Evolutionary conservation across 1,284 basidiomycete species (phyloP), one percentile per base, ranked within the genome.

Genomic region (Coniferiporia weirii): DNA sequence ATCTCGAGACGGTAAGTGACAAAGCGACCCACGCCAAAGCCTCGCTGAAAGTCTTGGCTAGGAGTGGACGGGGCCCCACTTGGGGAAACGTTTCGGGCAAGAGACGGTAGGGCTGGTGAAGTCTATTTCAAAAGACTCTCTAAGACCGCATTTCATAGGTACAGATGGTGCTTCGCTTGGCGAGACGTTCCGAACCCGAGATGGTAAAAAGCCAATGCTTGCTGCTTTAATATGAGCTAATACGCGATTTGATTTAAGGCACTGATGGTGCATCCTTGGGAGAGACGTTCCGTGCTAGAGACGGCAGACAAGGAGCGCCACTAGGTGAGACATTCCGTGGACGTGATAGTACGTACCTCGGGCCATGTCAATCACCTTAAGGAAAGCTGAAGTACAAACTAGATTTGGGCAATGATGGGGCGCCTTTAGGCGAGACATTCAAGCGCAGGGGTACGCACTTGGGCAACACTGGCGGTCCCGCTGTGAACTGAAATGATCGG

Each of bases 181-280:
- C n/a, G 51, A 61, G 52, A 61, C 60, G 10, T 61, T 58, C 56
- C 56, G 48, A 15, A 17, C 4, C 10, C 47, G 54, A 19, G 59
- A 52, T 38, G 54, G 48, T 47, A 35, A 52, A 20, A 22, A 38
- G 38, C 1, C 47, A 10, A 13, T 13, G 27, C 3, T n/a, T 17
- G 44, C 1, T n/a, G 38, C 9, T 9, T 15, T 40, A 3, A 15
- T 9, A 40, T 40, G 8, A 40, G 9, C 38, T 40, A 9, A 40
- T 3, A 9, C 32, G 22, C 12, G 15, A 27, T 3, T 5, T 2
- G 27, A 27, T 5, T 27, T 27, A 27, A 27, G 27, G 27, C 27
- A 27, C 27, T 27, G 27, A 27, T 27, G 27, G 27, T 2, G 27
- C 27, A 5, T 27, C 27, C 27, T 27, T 27, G 27, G 27, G 27